Evolutionary conservation across 2,329 filamentous ascomycete genomes (phyloP).

Genomic region (Fusarium temperatum): DNA sequence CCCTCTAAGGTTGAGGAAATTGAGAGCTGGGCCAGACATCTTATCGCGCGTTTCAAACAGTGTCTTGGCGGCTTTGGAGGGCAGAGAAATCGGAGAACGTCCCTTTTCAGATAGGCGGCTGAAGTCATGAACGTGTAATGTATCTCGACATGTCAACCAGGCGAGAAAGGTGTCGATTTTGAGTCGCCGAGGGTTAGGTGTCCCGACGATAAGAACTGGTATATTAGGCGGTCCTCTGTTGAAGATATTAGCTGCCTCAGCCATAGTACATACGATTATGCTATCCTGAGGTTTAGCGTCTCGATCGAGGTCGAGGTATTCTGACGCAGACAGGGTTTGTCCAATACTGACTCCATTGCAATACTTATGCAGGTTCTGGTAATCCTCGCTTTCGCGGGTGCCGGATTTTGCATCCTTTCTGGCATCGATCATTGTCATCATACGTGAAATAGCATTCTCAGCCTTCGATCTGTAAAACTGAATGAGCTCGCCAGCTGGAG

Average conservation of each 20-base stretch:
- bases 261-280: not conserved
- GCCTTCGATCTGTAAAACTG: not conserved
- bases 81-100: not conserved
- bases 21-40: not conserved
- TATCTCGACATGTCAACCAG: not conserved
- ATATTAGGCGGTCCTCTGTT: not conserved
- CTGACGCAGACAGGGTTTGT: not conserved
- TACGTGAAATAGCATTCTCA: not conserved
- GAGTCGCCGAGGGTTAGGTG: not conserved
- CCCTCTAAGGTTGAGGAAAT: not conserved
- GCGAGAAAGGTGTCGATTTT: not conserved
- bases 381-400: not conserved
- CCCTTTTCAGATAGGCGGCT: not conserved
- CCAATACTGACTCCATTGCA: not conserved
- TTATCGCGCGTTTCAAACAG: not conserved
- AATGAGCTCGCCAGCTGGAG: rapidly evolving
- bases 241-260: not conserved
- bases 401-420: not conserved
- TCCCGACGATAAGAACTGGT: not conserved
- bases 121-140: not conserved
- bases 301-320: not conserved
- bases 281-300: not conserved
- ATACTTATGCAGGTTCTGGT: not conserved
- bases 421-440: not conserved
- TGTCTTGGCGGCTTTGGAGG: not conserved